A percentile compares a stretch with the other conserved stretches of the same genome.
Evolutionary conservation across 2,329 filamentous ascomycete genomes (phyloP).

Genomic region (Cladophialophora yegresii): DNA sequence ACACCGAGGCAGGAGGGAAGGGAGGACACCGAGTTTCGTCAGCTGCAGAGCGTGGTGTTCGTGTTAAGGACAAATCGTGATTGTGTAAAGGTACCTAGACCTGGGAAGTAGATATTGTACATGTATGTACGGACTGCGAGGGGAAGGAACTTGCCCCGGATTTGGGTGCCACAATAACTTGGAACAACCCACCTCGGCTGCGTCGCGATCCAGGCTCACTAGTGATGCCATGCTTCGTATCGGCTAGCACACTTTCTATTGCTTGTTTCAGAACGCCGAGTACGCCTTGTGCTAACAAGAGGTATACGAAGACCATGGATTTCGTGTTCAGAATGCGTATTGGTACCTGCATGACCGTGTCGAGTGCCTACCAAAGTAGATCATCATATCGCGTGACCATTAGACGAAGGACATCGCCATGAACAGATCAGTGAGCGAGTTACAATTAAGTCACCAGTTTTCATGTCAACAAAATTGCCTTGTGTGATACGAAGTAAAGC

Average conservation of each 20-base stretch:
- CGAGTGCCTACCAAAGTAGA: conserved; percentile 4
- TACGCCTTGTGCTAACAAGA: neutral
- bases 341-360: conserved; percentile 7
- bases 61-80: neutral
- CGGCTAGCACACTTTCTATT: neutral
- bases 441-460: neutral
- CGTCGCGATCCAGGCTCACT: conserved; percentile 4
- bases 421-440: neutral
- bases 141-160: conserved; percentile 1
- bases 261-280: neutral
- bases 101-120: too few species aligned
- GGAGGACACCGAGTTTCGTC: neutral
- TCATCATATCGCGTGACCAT: neutral
- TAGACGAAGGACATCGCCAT: neutral
- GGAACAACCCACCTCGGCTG: conserved; percentile 11
- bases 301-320: neutral
- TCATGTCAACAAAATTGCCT: neutral
- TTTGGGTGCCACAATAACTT: neutral
- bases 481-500: neutral
- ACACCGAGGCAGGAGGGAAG: neutral
- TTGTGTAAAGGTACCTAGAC: too few species aligned
- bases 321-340: neutral
- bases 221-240: neutral
- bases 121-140: neutral
- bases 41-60: neutral